Conservation (phyloP, 2,329 filamentous ascomycete species). For the Colletotrichum chrysophilum region DNA sequence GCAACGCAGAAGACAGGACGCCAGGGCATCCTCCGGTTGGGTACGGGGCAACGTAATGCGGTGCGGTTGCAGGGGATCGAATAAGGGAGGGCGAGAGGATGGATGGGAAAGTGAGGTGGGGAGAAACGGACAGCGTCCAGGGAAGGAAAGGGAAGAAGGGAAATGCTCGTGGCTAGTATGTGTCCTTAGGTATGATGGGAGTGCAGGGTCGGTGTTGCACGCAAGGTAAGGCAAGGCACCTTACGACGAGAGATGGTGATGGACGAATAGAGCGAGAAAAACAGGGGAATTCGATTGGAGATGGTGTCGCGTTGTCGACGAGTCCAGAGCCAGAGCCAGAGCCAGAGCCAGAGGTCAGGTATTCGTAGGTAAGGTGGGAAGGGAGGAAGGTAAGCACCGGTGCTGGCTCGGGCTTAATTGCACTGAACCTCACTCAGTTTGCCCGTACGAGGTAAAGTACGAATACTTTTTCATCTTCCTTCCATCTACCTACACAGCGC, state of each 20-base stretch:
- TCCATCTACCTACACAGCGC: background rate
- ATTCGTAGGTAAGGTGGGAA: background rate
- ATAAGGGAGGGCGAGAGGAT: background rate
- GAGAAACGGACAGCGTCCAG: background rate
- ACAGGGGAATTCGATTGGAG: background rate
- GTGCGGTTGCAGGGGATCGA: background rate
- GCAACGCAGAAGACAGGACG: conserved; percentile 12
- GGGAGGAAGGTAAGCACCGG: background rate
- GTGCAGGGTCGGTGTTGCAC: background rate
- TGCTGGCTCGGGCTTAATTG: background rate
- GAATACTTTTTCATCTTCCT: background rate
- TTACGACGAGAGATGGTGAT: background rate
- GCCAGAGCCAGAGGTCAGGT: background rate
- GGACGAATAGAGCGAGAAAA: background rate
- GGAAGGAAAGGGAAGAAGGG: background rate
- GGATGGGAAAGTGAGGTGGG: background rate
- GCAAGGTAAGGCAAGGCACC: background rate
- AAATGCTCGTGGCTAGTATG: background rate
- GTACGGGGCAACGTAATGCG: background rate
- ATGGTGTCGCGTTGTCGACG: background rate
- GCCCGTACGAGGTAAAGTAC: background rate
- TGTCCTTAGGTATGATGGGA: background rate
- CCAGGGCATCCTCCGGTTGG: background rate
- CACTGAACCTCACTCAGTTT: background rate
- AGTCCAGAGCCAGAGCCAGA: background rate